A percentile compares a stretch with the other conserved stretches of the same genome.
Evolutionary conservation across 176 grass and related monocot species (phyloP).

Genomic region (Zea luxurians): DNA sequence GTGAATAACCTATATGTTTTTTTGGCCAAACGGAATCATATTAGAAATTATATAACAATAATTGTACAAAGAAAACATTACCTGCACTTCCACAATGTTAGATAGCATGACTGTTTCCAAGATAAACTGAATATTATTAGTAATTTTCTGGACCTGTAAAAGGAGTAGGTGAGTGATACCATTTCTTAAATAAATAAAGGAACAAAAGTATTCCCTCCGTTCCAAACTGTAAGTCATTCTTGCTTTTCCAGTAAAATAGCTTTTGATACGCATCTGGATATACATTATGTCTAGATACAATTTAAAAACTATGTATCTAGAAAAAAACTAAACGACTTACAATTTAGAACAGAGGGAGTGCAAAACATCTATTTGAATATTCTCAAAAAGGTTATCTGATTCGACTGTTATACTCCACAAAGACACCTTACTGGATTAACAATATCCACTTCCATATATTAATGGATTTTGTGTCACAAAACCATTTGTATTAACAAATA

Average conservation of each 20-base stretch:
- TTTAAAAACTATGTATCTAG: too few species aligned
- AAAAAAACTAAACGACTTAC: too few species aligned
- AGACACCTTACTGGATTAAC: background rate
- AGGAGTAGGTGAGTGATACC: slow-evolving; percentile 38
- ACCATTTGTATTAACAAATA: background rate
- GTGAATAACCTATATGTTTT: background rate
- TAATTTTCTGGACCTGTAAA: slow-evolving; percentile 60
- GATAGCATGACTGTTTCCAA: slow-evolving; percentile 66
- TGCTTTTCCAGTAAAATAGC: too few species aligned
- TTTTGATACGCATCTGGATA: too few species aligned
- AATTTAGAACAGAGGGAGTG: background rate
- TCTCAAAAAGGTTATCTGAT: background rate
- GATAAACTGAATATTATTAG: slow-evolving; percentile 66
- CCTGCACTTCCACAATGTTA: slow-evolving; percentile 75
- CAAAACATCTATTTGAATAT: background rate
- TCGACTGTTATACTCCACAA: slow-evolving; percentile 1
- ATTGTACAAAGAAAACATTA: slow-evolving; percentile 40
- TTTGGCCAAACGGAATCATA: slow-evolving; percentile 7
- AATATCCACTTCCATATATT: background rate
- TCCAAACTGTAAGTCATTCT: too few species aligned
- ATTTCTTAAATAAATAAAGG: background rate
- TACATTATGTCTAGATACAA: too few species aligned
- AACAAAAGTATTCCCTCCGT: too few species aligned
- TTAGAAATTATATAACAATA: background rate
- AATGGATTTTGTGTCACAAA: background rate